Evolutionary conservation across 2,329 filamentous ascomycete species (phyloP).

Genomic region (Purpureocillium takamizusanense): DNA sequence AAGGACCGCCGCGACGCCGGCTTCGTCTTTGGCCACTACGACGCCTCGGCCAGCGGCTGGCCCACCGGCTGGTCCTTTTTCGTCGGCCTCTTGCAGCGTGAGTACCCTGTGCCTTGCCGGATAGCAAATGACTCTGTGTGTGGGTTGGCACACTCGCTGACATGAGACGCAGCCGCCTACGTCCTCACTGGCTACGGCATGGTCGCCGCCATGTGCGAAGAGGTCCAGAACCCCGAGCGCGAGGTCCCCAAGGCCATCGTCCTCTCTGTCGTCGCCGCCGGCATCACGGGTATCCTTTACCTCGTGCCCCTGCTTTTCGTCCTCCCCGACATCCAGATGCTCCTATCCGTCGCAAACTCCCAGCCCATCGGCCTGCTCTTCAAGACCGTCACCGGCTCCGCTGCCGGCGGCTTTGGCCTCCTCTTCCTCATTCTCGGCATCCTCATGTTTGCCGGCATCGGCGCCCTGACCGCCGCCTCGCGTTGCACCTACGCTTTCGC

Average conservation of each 20-base stretch:
- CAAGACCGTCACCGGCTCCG: conserved; percentile 65
- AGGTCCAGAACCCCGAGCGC: conserved; percentile 51
- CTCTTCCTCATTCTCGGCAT: conserved; percentile 71
- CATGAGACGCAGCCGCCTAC: conserved; percentile 21
- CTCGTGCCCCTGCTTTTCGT: conserved; percentile 70
- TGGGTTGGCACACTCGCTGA: neutral
- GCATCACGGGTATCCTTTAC: conserved; percentile 53
- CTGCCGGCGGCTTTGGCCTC: conserved; percentile 64
- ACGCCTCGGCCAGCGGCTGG: conserved; percentile 62
- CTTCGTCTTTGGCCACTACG: conserved; percentile 61
- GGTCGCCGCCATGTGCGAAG: conserved; percentile 46
- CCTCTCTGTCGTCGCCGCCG: conserved; percentile 55
- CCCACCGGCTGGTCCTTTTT: conserved; percentile 54
- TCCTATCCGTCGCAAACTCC: conserved; percentile 58
- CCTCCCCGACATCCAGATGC: conserved; percentile 54
- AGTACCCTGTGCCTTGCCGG: no score
- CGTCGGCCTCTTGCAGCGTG: conserved; percentile 42
- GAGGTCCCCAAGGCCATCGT: conserved; percentile 62
- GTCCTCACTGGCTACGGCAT: conserved; percentile 40
- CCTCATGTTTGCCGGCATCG: conserved; percentile 66
- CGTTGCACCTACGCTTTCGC: conserved; percentile 71
- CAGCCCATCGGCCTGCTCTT: conserved; percentile 72
- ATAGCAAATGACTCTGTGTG: no score
- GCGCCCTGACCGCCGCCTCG: conserved; percentile 64
- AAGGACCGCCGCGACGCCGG: conserved; percentile 53